These are phyloP conservation scores for Oemleria cerasiformis DNA, from an alignment of 306 rosid species.

Conservation along the genomic window DNA sequence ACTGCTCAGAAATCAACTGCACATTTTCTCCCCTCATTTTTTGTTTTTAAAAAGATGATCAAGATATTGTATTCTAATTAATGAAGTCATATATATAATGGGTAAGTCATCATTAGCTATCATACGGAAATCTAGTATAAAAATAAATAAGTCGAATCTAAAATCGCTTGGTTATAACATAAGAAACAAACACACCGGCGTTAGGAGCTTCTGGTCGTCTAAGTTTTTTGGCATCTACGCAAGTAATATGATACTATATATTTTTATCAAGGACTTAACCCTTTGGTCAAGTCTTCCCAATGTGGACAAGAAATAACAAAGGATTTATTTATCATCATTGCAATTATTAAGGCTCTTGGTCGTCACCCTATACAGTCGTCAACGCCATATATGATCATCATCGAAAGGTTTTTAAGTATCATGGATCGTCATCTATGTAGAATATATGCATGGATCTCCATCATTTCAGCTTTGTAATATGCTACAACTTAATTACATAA, in stretches of 20 bases:
- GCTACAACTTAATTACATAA: neutral
- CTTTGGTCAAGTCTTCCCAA: neutral
- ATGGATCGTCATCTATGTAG: neutral
- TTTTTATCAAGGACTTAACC: slow-evolving; percentile 1
- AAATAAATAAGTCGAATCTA: too few species aligned
- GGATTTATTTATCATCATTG: neutral
- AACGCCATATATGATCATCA: neutral
- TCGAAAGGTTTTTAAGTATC: neutral
- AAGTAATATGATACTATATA: slow-evolving; percentile 6
- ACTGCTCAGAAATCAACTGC: slow-evolving; percentile 32
- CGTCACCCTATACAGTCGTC: neutral
- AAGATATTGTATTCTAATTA: too few species aligned
- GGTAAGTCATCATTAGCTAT: too few species aligned
- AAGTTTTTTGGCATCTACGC: neutral
- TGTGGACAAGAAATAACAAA: neutral
- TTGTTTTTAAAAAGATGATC: neutral
- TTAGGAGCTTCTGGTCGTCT: too few species aligned
- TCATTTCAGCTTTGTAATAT: neutral
- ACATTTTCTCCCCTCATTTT: neutral
- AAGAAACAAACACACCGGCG: too few species aligned
- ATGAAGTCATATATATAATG: too few species aligned
- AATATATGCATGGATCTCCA: neutral
- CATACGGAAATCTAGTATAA: too few species aligned
- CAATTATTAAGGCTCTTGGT: neutral
- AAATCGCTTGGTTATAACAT: neutral